Evolutionary conservation across 23 red algal species (phyloP), one percentile per base, ranked within the genome.

Genomic region (Gracilaria caudata): DNA sequence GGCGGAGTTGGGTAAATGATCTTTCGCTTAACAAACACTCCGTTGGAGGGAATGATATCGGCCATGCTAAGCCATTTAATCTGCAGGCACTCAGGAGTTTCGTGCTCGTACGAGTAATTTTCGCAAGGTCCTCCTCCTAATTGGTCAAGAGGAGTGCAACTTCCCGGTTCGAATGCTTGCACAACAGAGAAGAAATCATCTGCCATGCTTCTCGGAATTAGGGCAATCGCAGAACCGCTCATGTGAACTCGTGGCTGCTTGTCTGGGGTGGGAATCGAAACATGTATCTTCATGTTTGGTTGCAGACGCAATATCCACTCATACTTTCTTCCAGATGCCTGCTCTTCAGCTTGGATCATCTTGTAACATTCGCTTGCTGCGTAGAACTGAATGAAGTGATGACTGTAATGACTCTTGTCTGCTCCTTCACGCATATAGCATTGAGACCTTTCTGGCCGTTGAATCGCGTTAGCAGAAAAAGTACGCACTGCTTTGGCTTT

Each of bases 1-100:
- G 70, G 70, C 19, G 70, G 20, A 2, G 38, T 75, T 14, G 85
- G 85, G 26, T 89, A 89, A 4, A 89, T 66, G 59, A 89, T 89
- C 25, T 56, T 61, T 30, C 85, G 68, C 25, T 89, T 89, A 34
- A 89, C 85, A 55, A 77, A 89, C 23, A 79, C 85, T 28, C 85
- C 85, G 58, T 89, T 89, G 30, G 85, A 89, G 4, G 85, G 85
- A 61, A 73, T 63, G 59, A 89, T 89, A 44, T 77, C 71, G 33
- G 68, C 26, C 68, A 45, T 44, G 36, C 72, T 89, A 8, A 89
- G 55, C 85, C 85, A 89, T 61, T 89, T 89, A 57, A 89, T 79
- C 3, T 66, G 85, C 73, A 89, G 35, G 43, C 85, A 89, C 56
- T 89, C 85, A 7, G 73, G 30, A 64, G 68, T 51, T 19, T 60